A percentile compares a stretch with the other conserved stretches of the same genome.
Conservation (phyloP, 1,284 basidiomycete genomes). For the Tilletia caries region DNA sequence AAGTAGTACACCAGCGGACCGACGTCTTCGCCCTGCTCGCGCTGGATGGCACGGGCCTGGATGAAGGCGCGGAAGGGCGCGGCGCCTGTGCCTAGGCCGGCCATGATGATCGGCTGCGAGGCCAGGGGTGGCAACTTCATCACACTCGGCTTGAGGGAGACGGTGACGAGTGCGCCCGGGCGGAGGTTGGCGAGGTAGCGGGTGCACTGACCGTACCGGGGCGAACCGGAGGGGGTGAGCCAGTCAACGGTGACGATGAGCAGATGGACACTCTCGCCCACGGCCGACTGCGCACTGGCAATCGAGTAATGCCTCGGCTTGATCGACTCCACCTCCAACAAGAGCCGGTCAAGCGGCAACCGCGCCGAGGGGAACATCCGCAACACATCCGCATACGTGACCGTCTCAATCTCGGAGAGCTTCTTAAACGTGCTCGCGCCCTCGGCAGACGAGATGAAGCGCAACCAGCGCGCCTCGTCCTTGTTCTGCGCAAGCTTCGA, state of each 20-base stretch:
- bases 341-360: slow-evolving; percentile 70
- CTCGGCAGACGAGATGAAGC: slow-evolving; percentile 90
- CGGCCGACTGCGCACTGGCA: slow-evolving; percentile 87
- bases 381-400: slow-evolving; percentile 87
- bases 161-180: slow-evolving; percentile 87
- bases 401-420: slow-evolving; percentile 87
- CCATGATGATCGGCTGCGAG: slow-evolving; percentile 93
- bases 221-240: slow-evolving; percentile 73
- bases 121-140: slow-evolving; percentile 93
- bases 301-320: slow-evolving; percentile 98
- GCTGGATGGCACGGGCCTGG: slow-evolving; percentile 84
- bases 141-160: slow-evolving; percentile 95
- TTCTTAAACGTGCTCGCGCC: slow-evolving; percentile 91
- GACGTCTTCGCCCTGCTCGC: slow-evolving; percentile 70
- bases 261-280: slow-evolving; percentile 88
- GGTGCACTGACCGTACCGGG: slow-evolving; percentile 90
- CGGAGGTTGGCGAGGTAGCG: slow-evolving; percentile 81
- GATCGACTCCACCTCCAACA: slow-evolving; percentile 72
- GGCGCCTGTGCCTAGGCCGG: slow-evolving; percentile 93
- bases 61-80: slow-evolving; percentile 98
- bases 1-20: slow-evolving; percentile 97
- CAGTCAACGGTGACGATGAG: slow-evolving; percentile 96
- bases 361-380: slow-evolving; percentile 74
- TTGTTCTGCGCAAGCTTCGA: slow-evolving; percentile 70
- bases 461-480: slow-evolving; percentile 75